phyloP scores from a whole-genome alignment of 139 green algal genomes.

The Tetraselmis striata region DNA sequence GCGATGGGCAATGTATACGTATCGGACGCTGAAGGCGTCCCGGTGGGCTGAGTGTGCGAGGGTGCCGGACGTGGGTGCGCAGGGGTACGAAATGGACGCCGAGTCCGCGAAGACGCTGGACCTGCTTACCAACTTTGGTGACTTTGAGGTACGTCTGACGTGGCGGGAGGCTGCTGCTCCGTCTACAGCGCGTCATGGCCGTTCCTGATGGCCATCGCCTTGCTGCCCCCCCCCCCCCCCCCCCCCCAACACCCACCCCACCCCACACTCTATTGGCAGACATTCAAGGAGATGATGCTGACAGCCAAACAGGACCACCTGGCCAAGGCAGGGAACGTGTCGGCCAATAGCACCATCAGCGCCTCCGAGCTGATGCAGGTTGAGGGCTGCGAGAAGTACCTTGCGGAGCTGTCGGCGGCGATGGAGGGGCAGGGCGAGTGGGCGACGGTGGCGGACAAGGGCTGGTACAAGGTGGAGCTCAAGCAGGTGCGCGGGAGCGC shows the following conservation, averaged over 20 bases:
- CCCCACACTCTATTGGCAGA: too few relatives aligned
- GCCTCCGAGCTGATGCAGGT: neutral
- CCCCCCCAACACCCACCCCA: too few relatives aligned
- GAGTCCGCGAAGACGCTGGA: neutral
- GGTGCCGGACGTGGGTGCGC: too few relatives aligned
- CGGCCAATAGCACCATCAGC: neutral
- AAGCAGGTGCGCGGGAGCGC: neutral
- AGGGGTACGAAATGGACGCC: neutral
- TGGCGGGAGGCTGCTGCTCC: too few relatives aligned
- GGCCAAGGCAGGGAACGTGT: neutral
- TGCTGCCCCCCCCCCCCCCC: too few relatives aligned
- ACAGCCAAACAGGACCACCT: neutral
- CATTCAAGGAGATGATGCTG: neutral
- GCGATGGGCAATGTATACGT: too few relatives aligned
- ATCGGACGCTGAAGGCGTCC: too few relatives aligned
- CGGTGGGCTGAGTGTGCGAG: too few relatives aligned
- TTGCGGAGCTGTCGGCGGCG: neutral
- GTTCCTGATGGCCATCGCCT: too few relatives aligned
- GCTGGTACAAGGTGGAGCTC: neutral
- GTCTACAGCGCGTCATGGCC: too few relatives aligned
- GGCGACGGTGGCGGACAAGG: neutral
- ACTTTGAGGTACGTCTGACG: neutral
- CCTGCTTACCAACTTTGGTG: neutral
- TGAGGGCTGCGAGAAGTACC: neutral
- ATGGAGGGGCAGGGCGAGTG: neutral